Evolutionary conservation across 805 yeast genomes (phyloP).

Genomic region (Myxozyma geophila): DNA sequence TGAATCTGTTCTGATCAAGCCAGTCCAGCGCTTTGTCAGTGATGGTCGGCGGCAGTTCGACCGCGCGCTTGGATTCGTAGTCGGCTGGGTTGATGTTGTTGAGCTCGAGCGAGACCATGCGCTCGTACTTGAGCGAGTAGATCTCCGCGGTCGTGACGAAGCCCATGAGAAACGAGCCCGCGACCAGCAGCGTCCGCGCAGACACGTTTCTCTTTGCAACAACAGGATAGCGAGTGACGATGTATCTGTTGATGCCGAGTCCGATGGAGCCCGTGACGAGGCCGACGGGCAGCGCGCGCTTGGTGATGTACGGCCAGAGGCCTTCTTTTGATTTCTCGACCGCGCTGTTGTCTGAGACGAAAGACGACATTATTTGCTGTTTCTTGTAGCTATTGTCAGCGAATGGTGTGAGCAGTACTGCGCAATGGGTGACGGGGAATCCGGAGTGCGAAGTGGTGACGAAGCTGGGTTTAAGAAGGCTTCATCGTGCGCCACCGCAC

Average conservation of each 20-base stretch:
- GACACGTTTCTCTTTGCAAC: slow-evolving; percentile 19
- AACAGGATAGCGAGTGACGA: slow-evolving; percentile 19
- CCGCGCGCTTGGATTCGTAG: background rate
- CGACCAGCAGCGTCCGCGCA: slow-evolving; percentile 27
- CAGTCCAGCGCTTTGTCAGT: slow-evolving; percentile 27
- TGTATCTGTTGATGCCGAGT: slow-evolving; percentile 14
- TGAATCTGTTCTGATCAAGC: slow-evolving; percentile 30
- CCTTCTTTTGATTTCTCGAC: slow-evolving; percentile 9
- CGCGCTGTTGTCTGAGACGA: background rate
- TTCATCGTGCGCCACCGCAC: background rate
- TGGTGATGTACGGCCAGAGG: slow-evolving; percentile 33
- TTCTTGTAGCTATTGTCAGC: background rate
- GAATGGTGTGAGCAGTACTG: background rate
- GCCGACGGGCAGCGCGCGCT: slow-evolving; percentile 32
- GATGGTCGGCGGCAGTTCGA: slow-evolving; percentile 28
- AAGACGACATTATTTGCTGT: background rate
- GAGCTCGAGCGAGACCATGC: slow-evolving; percentile 42
- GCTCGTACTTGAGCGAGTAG: slow-evolving; percentile 31
- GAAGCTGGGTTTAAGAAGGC: background rate
- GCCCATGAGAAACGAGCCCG: slow-evolving; percentile 29
- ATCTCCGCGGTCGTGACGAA: slow-evolving; percentile 32
- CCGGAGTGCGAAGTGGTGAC: background rate
- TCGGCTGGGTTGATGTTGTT: slow-evolving; percentile 36
- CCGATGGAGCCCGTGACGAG: slow-evolving; percentile 27
- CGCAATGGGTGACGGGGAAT: background rate